Base-by-base conservation (phyloP, 805 yeast genomes). In the Nakazawaea laoshanensis region DNA sequence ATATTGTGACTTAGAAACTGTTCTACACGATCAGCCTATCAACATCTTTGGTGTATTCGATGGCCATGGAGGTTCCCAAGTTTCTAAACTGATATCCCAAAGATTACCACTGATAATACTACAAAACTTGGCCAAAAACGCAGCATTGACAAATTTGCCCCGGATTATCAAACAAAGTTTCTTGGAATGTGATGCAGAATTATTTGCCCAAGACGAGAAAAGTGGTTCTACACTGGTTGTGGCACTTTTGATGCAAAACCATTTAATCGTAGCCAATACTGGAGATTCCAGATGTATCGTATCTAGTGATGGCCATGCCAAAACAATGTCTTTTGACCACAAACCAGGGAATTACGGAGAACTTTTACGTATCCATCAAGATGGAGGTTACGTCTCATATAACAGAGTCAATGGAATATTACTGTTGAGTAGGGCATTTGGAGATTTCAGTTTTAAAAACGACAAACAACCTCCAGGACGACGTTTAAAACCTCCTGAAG, bases 221-320 rank as follows among this genome's bases (percentile, higher is more conserved):
- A 61, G 70, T 35, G 80, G 80, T 0, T 63, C 76, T 2, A 74
- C 79, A 0, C 75, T 70, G 0, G 63, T 70, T 2, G 57, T 71
- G 3, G 57, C 63, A 0, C 43, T 69, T 0, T 51, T 72, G 4
- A 50, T 73, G 17, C 57, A 71, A 34, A 58, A 61, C 27, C 50
- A 50, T 23, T 47, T 61, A 14, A 56, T 82, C 10, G 77, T 74
- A 9, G 80, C 83, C 11, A 82, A 82, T 45, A 65, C 83, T 3
- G 94, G 94, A 4, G 94, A 82, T 52, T 79, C 88, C 5, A 61
- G 94, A 38, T 68, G 81, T 39, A 68, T 81, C 5, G 44, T 77
- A 28, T 65, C 77, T 9, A 52, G 54, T 27, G 48, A 63, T 13
- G 86, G 85, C 1, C 46, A 48, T 5, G 59, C 79, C 7, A 81